Evolutionary conservation across 2,329 filamentous ascomycete species (phyloP), one percentile per base, ranked within the genome.

Genomic region (Diplodia intermedia): DNA sequence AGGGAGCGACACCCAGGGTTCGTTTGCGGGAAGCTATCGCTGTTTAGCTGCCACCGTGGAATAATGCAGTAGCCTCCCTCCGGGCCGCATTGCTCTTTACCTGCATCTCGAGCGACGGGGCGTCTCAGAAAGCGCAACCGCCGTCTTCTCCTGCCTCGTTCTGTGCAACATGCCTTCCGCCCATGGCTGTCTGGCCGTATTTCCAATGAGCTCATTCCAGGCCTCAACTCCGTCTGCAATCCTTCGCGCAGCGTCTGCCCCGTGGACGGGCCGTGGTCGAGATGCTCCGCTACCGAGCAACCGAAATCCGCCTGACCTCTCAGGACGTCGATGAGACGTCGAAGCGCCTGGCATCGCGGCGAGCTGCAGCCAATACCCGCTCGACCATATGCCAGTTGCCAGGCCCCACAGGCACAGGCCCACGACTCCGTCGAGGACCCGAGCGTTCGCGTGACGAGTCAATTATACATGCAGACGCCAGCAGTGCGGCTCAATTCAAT

Each of bases 281-380:
- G 50, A 80, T 80, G 78, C 70, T 80, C 69, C 78, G 78, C 55
- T 72, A 76, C 23, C 73, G 73, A 31, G 74, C 76, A 1, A 77
- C 78, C 55, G 78, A 79, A 70, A 76, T 80, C 50, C 74, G 73
- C 23, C 63, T 80, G 71, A 77, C 76, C 9, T 70, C 77, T 9
- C 76, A 76, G 7, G 77, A 80, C 68, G 70, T 79, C 53, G 75
- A 80, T 4, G 76, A 78, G 38, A 75, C 75, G 15, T 72, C 73
- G 47, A 73, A 74, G 40, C 75, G 75, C 55, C 74, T 79, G 67
- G 73, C 75, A 65, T 71, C 70, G 18, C 73, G 73, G 63, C 75
- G 73, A 47, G 63, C 71, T 63, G 70, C 70, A 55, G 65, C 33
- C 23, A 63, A 54, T 23, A 33, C 67, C 61, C 47, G 62, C 61